Conservation (phyloP, 441 rosid species). For the Flueggea neowawraea region DNA sequence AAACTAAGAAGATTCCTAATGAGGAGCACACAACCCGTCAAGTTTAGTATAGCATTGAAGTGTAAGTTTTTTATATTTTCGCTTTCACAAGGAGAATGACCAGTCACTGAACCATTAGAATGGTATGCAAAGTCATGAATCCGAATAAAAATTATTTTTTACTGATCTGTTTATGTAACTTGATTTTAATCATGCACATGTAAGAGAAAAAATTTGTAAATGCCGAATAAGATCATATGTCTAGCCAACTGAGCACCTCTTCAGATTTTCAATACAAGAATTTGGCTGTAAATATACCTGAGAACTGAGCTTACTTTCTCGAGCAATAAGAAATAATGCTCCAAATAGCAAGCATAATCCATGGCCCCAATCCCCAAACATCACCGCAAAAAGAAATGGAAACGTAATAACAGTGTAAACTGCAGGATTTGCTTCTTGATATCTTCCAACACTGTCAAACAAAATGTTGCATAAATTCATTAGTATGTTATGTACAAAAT, state of each 20-base stretch:
- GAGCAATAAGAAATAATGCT: constrained; percentile 79
- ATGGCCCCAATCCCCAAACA: constrained; percentile 99
- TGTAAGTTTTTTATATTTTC: no score
- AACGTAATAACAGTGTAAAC: constrained; percentile 84
- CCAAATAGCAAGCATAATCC: constrained; percentile 94
- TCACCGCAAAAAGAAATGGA: constrained; percentile 97
- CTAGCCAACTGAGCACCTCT: not conserved
- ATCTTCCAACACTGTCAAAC: constrained; percentile 84
- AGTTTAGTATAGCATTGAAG: not conserved
- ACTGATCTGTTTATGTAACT: no score
- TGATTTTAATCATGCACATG: not conserved
- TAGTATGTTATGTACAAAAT: constrained; percentile 14
- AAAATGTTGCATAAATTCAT: constrained; percentile 22
- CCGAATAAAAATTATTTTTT: not conserved
- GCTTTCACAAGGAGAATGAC: no score
- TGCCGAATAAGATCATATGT: not conserved
- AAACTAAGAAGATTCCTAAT: no score
- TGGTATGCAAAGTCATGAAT: not conserved
- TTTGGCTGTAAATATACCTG: constrained; percentile 51
- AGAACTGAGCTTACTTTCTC: constrained; percentile 67
- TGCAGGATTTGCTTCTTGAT: constrained; percentile 96
- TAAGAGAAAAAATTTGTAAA: not conserved
- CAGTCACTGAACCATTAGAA: no score
- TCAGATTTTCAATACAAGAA: constrained; percentile 12
- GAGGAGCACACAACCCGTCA: not conserved